Evolutionary conservation across 176 grass and related monocot genomes (phyloP), one percentile per base, ranked within the genome.

Genomic region (Cenchrus americanus): DNA sequence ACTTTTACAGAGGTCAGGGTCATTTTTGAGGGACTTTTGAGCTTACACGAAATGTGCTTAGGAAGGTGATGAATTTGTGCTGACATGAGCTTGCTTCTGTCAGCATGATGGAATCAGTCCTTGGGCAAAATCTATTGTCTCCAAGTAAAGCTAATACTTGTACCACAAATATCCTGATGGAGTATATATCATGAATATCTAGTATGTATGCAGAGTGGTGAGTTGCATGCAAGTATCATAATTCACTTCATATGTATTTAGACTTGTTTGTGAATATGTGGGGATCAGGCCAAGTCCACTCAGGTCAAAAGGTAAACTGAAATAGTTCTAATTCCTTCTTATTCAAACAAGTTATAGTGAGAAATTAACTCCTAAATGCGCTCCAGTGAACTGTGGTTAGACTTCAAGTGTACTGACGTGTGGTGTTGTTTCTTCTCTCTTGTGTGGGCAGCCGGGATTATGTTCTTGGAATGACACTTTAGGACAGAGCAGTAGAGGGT

Each of bases 81-180:
- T 76, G 52, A 76, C 18, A n/a, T 59, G 52, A 76, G 51, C 32
- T 54, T 76, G 30, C 51, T 58, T 41, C 52, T 19, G 52, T 76
- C 52, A 76, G 73, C 32, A 42, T 76, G 73, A 76, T 76, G 18
- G 53, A 23, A 60, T 18, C 18, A 23, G 23, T 18, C 18, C 18
- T 55, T 8, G 53, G 4, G 15, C 22, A 62, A 12, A 27, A n/a
- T n/a, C n/a, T n/a, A n/a, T n/a, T n/a, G n/a, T n/a, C n/a, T n/a
- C n/a, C n/a, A n/a, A n/a, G n/a, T n/a, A n/a, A 34, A 34, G 32
- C 32, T 34, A n/a, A 34, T 34, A 34, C 32, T 34, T 19, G n/a
- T 13, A 53, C 15, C 51, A 49, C 11, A 10, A 49, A 49, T 49
- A 49, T 54, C 52, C 52, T 18, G 5, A 55, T 55, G 47, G 10